Base-by-base conservation (phyloP, 2,329 filamentous ascomycete species). In the Colletotrichum noveboracense region DNA sequence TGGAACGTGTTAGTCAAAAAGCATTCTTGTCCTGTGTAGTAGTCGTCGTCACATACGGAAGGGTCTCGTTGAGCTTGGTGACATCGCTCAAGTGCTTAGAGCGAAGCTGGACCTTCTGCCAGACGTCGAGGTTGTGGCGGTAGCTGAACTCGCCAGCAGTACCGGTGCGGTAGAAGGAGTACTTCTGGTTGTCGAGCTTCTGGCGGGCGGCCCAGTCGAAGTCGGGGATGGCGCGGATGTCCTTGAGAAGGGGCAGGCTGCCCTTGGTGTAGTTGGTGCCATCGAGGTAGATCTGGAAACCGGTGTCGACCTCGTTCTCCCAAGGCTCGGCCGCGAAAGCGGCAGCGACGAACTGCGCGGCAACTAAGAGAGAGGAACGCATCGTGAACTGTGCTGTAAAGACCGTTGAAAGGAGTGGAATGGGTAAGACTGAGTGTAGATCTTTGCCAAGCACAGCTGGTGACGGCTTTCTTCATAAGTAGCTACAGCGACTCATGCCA, bases 51-150 rank as follows among this genome's bases (percentile, higher is more conserved):
- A 65, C 80, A 48, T 70, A 83, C 81, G 77, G 77, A 13, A 86
- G 75, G 3, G 83, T 84, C 69, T 82, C 78, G 48, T 85, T 85
- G 24, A 85, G 79, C 14, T 79, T 79, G 10, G 78, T 79, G 56
- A 88, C 84, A 71, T 88, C 84, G 28, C 79, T 79, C 70, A 88
- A 70, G 28, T 86, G 82, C 43, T 86, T 83, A 67, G 87, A 86
- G 55, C 87, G 83, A 30, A 89, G 81, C 55, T 84, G 83, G 68
- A 86, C 86, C 74, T 87, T 86, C 48, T 84, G 80, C 84, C 84
- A 90, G 55, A 88, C 84, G 71, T 89, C 87, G 7, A 90, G 83
- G 79, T 89, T 89, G 81, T 89, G 87, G 64, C 87, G 84, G 83
- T 90, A 89, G 1, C 78, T 81, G 87, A 86, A 89, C 79, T 89